A percentile compares a stretch with the other conserved stretches of the same genome.
Evolutionary conservation across 768 basidiomycete genomes (phyloP).

Genomic region (Collybia mongolica): DNA sequence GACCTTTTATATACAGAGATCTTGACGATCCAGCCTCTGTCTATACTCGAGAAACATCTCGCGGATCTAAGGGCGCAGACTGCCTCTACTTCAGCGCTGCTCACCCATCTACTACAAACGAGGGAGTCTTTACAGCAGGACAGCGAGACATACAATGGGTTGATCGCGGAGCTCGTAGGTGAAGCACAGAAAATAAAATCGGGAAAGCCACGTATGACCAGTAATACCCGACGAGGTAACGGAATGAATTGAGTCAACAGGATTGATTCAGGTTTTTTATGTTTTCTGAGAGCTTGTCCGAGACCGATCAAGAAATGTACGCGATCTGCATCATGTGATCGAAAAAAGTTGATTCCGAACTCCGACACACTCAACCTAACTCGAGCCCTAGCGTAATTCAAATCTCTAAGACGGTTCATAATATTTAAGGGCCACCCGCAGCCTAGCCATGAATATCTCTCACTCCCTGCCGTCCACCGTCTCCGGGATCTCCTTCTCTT

Average conservation of each 20-base stretch:
- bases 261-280: not conserved
- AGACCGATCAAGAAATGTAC: not conserved
- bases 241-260: constrained; percentile 30
- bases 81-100: constrained; percentile 66
- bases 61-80: constrained; percentile 71
- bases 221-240: constrained; percentile 42
- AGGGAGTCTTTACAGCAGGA: constrained; percentile 84
- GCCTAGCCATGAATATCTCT: constrained; percentile 80
- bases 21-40: constrained; percentile 68
- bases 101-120: constrained; percentile 82
- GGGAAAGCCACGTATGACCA: constrained; percentile 50
- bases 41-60: constrained; percentile 64
- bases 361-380: constrained; percentile 8
- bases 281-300: not conserved
- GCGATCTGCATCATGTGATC: constrained; percentile 19
- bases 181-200: constrained; percentile 86
- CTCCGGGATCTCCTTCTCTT: constrained; percentile 87
- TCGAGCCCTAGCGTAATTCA: constrained; percentile 2
- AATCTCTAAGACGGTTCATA: constrained; percentile 9
- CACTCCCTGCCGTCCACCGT: constrained; percentile 86
- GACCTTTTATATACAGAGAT: constrained; percentile 46
- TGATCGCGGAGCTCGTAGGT: constrained; percentile 90
- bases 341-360: constrained; percentile 26
- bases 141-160: constrained; percentile 84
- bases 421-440: not conserved